A percentile compares a stretch with the other conserved stretches of the same genome.
These are phyloP conservation scores for Tuber brumale DNA, from an alignment of 495 filamentous ascomycete genomes.

Conservation along the genomic window DNA sequence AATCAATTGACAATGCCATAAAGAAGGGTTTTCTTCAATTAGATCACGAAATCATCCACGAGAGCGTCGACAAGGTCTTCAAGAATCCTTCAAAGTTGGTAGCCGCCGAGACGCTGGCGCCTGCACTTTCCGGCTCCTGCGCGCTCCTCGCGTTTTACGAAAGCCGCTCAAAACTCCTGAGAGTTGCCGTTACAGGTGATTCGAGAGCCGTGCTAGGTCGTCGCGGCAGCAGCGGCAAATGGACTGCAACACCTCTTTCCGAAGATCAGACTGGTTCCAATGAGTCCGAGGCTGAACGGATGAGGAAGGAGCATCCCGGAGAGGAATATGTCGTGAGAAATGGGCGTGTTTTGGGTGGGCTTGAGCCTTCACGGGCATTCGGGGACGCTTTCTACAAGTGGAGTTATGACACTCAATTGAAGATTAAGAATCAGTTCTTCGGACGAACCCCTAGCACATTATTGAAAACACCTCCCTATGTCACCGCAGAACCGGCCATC, in stretches of 20 bases:
- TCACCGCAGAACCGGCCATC: slow-evolving; percentile 91
- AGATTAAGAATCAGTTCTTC: slow-evolving; percentile 77
- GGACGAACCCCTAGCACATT: slow-evolving; percentile 64
- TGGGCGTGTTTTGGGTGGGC: slow-evolving; percentile 80
- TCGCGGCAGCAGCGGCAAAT: slow-evolving; percentile 70
- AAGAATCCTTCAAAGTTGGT: slow-evolving; percentile 77
- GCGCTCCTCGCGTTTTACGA: slow-evolving; percentile 96
- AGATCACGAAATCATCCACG: slow-evolving; percentile 88
- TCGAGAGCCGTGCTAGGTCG: slow-evolving; percentile 88
- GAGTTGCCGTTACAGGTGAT: slow-evolving; percentile 91
- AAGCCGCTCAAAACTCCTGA: slow-evolving; percentile 68
- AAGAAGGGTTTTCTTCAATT: slow-evolving; percentile 82
- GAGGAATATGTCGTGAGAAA: slow-evolving; percentile 78
- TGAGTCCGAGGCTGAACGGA: slow-evolving; percentile 68
- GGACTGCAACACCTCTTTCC: slow-evolving; percentile 81
- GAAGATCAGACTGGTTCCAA: slow-evolving; percentile 90
- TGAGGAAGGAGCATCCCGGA: slow-evolving; percentile 78
- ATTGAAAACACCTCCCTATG: slow-evolving; percentile 88
- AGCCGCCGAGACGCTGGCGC: slow-evolving; percentile 84
- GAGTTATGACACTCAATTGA: slow-evolving; percentile 71
- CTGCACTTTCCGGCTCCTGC: slow-evolving; percentile 90
- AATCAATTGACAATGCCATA: slow-evolving; percentile 81
- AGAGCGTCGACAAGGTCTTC: slow-evolving; percentile 78
- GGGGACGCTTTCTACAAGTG: slow-evolving; percentile 97
- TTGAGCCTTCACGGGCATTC: slow-evolving; percentile 90